phyloP scores from a whole-genome alignment of 129 eudicot species.

The Helichrysum umbraculigerum region DNA sequence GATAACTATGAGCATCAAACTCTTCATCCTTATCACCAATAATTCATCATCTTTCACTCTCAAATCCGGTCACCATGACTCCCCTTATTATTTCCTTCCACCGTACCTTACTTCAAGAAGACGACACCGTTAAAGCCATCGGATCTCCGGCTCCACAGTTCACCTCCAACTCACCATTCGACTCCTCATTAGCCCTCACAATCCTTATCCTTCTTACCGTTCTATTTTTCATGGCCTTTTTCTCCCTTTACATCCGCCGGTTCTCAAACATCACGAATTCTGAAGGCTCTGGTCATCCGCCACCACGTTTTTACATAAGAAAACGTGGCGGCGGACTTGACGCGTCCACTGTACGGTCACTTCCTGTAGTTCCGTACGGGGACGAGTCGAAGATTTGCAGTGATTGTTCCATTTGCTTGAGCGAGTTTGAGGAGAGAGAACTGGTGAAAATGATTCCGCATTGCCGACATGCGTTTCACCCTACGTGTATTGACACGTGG shows the following conservation, averaged over 20 bases:
- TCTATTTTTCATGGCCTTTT: conserved; percentile 68
- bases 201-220: conserved; percentile 58
- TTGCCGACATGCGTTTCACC: conserved; percentile 72
- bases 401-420: conserved; percentile 65
- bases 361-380: conserved; percentile 44
- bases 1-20: neutral
- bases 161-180: conserved; percentile 44
- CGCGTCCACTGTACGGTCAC: conserved; percentile 32
- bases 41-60: conserved; percentile 5
- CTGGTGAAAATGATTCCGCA: conserved; percentile 59
- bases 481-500: conserved; percentile 79
- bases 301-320: neutral
- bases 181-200: conserved; percentile 64
- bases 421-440: conserved; percentile 62
- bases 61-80: conserved; percentile 13
- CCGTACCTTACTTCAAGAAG: conserved; percentile 39
- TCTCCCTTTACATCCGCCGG: conserved; percentile 71
- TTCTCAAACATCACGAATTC: conserved; percentile 37
- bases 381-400: conserved; percentile 35
- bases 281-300: neutral
- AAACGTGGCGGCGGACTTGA: conserved; percentile 42
- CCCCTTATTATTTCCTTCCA: neutral
- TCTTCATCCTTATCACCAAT: conserved; percentile 1
- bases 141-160: conserved; percentile 20
- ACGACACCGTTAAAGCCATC: conserved; percentile 15